These are phyloP conservation scores for Kwoniella bestiolae DNA, from an alignment of 768 basidiomycete species.

Conservation along the genomic window DNA sequence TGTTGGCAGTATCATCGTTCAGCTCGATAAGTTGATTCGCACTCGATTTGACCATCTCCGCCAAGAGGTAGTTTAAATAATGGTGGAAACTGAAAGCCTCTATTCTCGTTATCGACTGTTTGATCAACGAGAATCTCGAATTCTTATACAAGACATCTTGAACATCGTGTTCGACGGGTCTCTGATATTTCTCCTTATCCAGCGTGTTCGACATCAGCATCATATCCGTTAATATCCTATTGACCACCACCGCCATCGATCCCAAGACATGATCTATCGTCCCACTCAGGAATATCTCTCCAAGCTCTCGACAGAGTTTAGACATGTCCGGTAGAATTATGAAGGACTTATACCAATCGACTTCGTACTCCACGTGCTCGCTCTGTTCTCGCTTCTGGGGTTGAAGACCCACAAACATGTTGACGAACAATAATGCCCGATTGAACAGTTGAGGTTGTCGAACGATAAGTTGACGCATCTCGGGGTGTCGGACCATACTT, in stretches of 20 bases:
- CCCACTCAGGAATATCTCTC: slow-evolving; percentile 74
- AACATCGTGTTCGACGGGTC: slow-evolving; percentile 26
- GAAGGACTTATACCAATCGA: slow-evolving; percentile 95
- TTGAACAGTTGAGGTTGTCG: slow-evolving; percentile 69
- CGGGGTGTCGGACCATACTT: slow-evolving; percentile 69
- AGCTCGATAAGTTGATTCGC: background rate
- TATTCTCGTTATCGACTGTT: slow-evolving; percentile 28
- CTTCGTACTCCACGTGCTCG: slow-evolving; percentile 92
- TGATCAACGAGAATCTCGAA: slow-evolving; percentile 25
- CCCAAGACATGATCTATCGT: slow-evolving; percentile 64
- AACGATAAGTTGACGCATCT: slow-evolving; percentile 77
- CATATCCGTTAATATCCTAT: slow-evolving; percentile 40
- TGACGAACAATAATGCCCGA: slow-evolving; percentile 75
- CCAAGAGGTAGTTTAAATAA: slow-evolving; percentile 42
- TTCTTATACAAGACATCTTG: slow-evolving; percentile 31
- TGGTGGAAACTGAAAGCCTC: slow-evolving; percentile 48
- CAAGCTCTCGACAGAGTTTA: slow-evolving; percentile 84
- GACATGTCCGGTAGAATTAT: slow-evolving; percentile 90
- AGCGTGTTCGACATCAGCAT: slow-evolving; percentile 37
- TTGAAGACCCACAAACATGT: slow-evolving; percentile 91
- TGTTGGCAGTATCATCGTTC: background rate
- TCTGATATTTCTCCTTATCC: slow-evolving; percentile 31
- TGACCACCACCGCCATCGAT: slow-evolving; percentile 28
- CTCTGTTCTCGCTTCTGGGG: slow-evolving; percentile 80
- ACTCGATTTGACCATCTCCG: slow-evolving; percentile 37